Conservation (phyloP, 2,329 filamentous ascomycete species). For the Beauveria sp. region DNA sequence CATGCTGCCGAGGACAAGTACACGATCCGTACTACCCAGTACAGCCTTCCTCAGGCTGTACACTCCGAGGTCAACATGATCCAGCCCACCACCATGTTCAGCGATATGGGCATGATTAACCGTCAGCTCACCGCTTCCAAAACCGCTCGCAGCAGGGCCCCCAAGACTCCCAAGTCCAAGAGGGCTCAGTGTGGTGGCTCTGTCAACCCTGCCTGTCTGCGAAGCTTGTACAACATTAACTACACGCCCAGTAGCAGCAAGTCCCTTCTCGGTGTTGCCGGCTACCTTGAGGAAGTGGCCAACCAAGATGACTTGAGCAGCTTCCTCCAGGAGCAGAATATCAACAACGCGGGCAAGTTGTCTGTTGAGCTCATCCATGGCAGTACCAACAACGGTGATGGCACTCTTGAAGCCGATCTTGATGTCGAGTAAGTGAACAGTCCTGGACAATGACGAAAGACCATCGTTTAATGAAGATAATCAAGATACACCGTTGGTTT, state of each 20-base stretch:
- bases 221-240: constrained; percentile 4
- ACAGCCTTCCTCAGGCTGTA: constrained; percentile 7
- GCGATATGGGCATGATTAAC: constrained; percentile 6
- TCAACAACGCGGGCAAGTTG: neutral
- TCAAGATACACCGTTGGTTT: constrained; percentile 2
- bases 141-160: neutral
- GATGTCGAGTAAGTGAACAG: neutral
- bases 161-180: neutral
- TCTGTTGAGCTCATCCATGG: constrained; percentile 6
- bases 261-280: constrained; percentile 2
- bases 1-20: constrained; percentile 4
- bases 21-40: constrained; percentile 9
- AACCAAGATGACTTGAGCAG: neutral
- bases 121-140: neutral
- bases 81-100: constrained; percentile 13
- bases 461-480: neutral
- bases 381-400: neutral
- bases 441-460: neutral
- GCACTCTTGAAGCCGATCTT: constrained; percentile 8
- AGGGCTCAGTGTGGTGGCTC: neutral
- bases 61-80: constrained; percentile 10
- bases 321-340: neutral
- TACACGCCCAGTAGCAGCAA: constrained; percentile 3
- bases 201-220: constrained; percentile 1
- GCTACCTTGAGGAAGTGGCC: constrained; percentile 4